Evolutionary conservation across 2,329 filamentous ascomycete genomes (phyloP).

Genomic region (Aspergillus tubingensis): DNA sequence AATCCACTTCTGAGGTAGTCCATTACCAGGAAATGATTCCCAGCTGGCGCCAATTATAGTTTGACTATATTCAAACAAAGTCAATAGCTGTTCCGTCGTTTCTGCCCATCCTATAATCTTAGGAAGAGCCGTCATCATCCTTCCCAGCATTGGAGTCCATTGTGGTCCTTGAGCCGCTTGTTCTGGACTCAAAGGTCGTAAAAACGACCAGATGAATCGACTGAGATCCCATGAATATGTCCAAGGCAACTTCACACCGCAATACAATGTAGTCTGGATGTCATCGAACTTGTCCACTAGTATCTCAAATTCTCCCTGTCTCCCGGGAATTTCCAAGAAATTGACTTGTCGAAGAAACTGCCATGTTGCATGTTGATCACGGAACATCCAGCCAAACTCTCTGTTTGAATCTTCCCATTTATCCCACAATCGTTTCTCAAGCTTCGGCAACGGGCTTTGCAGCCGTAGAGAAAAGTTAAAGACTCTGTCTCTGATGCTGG

Average conservation of each 20-base stretch:
- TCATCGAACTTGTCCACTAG: no score
- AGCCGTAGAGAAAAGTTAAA: background rate
- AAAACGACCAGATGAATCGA: conserved; percentile 8
- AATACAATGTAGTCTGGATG: background rate
- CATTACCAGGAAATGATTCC: background rate
- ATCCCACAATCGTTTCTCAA: background rate
- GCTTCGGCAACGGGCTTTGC: background rate
- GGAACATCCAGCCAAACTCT: conserved; percentile 5
- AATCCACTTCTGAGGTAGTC: background rate
- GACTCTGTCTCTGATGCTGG: background rate
- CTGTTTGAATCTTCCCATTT: background rate
- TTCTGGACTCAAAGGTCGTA: background rate
- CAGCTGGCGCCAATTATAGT: background rate
- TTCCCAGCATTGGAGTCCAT: background rate
- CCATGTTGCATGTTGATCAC: conserved; percentile 8
- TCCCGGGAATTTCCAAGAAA: background rate
- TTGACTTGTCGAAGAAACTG: background rate
- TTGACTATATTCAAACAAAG: background rate
- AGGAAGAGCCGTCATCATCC: background rate
- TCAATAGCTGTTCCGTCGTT: background rate
- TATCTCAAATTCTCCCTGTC: background rate
- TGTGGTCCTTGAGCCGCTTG: background rate
- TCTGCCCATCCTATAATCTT: conserved; percentile 6
- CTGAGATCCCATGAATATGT: conserved; percentile 6
- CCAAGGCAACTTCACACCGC: background rate